Percentiles rank a stretch among this genome's conserved stretches.
These are phyloP conservation scores for Lentinula novae-zelandiae DNA, from an alignment of 1,284 basidiomycete genomes.

Conservation along the genomic window DNA sequence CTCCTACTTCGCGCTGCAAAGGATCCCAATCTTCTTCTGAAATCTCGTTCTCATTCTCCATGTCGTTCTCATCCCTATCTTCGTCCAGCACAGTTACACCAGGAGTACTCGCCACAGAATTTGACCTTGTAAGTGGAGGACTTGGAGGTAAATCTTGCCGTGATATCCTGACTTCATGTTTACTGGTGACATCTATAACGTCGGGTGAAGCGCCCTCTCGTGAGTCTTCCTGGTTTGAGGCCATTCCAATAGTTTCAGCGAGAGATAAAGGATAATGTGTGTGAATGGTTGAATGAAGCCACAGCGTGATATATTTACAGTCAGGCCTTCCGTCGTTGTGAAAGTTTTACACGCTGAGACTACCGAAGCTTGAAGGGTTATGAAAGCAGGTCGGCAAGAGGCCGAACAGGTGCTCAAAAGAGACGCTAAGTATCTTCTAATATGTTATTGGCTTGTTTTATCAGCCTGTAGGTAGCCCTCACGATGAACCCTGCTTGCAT, in stretches of 20 bases:
- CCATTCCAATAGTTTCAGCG: background rate
- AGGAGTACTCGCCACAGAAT: background rate
- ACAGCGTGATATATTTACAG: no score
- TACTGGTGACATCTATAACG: background rate
- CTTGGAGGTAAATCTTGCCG: constrained; percentile 3
- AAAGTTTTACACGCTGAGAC: no score
- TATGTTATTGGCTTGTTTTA: no score
- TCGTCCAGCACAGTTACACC: background rate
- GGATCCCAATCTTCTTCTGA: constrained; percentile 4
- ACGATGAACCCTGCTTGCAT: no score
- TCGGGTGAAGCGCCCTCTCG: background rate
- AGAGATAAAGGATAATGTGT: no score
- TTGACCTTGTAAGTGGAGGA: constrained; percentile 7
- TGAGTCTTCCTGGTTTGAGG: background rate
- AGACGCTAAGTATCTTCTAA: no score
- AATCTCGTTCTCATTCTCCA: background rate
- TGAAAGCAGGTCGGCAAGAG: no score
- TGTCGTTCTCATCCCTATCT: background rate
- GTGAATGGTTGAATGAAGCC: background rate
- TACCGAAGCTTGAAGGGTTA: no score
- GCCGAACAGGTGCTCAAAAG: no score
- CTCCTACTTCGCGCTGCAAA: background rate
- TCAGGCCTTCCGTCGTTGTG: no score
- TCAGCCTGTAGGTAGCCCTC: background rate
- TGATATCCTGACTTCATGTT: constrained; percentile 1